Evolutionary conservation across 805 yeast species (phyloP), one percentile per base, ranked within the genome.

Genomic region (Cyberlindnera veronae): DNA sequence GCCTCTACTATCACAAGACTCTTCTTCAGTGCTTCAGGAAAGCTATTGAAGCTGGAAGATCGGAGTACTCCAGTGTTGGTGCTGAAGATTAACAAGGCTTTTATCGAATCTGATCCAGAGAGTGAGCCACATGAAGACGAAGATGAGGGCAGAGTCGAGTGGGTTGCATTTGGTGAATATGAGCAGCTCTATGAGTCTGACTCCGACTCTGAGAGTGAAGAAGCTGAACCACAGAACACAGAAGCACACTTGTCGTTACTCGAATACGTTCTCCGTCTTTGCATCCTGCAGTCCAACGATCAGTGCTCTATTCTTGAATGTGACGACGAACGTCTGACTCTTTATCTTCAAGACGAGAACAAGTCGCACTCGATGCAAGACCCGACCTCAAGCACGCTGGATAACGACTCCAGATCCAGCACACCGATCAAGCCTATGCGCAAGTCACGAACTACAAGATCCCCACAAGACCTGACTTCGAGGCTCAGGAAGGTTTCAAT

Each of bases 1-100:
- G 53, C 80, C 4, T 54, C 63, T 13, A 51, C 62, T 4, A 66
- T 84, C 3, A 60, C 69, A 4, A 67, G 77, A 41, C 57, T 83
- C 33, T 84, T 81, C 49, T 84, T 81, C 57, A 76, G 81, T 44
- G 84, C 84, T 3, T 79, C 87, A 5, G 91, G 90, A 0, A 71
- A 71, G 39, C 58, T 84, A 15, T 67, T 84, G 20, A 75, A 74
- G 35, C 60, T 85, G 13, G 84, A 81, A 29, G 85, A 79, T 31
- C 67, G 77, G 29, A 69, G 69, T 32, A 63, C 78, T 0, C 88
- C 93, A 0, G 91, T 84, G 0, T 62, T 84, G 38, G 80, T 84
- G 1, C 54, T 84, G 26, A 85, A 84, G 50, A 55, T 69, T 2
- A 57, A 52, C 19, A 59, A 55, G 19, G 44, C 53, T 16, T 30